Evolutionary conservation across 228 moss, liverwort and hornwort genomes (phyloP).

Genomic region (Sphagnum fallax): DNA sequence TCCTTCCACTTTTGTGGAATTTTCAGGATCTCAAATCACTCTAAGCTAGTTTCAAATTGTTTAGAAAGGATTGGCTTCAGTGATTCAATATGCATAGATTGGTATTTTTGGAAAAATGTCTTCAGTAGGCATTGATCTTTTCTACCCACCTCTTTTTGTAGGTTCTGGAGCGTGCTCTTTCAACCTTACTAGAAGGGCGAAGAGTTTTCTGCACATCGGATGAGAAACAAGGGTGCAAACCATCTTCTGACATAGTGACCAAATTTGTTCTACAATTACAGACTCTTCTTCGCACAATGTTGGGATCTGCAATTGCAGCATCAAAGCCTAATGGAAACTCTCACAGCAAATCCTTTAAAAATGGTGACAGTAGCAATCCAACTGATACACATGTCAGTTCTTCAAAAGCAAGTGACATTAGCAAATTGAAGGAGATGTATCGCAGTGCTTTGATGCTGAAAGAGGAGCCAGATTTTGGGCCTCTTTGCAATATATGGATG

Average conservation of each 20-base stretch:
- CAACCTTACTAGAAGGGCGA: constrained; percentile 66
- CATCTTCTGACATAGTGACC: constrained; percentile 22
- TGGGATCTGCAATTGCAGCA: constrained; percentile 50
- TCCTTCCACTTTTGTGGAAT: background rate
- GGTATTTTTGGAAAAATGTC: too few relatives aligned
- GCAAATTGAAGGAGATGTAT: constrained; percentile 66
- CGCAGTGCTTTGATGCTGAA: constrained; percentile 46
- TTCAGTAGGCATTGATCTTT: background rate
- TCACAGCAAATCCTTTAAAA: constrained; percentile 31
- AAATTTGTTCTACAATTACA: constrained; percentile 61
- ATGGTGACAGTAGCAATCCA: constrained; percentile 15
- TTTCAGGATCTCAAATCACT: background rate
- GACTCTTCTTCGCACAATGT: constrained; percentile 66
- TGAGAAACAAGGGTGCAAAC: constrained; percentile 6
- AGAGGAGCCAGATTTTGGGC: constrained; percentile 26
- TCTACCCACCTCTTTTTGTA: constrained; percentile 8
- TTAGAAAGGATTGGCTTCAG: too few relatives aligned
- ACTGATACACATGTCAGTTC: constrained; percentile 21
- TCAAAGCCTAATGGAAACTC: constrained; percentile 13
- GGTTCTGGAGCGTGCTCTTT: constrained; percentile 73
- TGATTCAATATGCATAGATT: too few relatives aligned
- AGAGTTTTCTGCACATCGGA: constrained; percentile 14
- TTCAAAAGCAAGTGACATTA: constrained; percentile 41
- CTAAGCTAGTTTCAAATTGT: too few relatives aligned
- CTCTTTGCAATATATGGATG: constrained; percentile 52